A percentile compares a stretch with the other conserved stretches of the same genome.
These are phyloP conservation scores for Puccinia polysora DNA, from an alignment of 1,284 basidiomycete genomes.

Conservation along the genomic window DNA sequence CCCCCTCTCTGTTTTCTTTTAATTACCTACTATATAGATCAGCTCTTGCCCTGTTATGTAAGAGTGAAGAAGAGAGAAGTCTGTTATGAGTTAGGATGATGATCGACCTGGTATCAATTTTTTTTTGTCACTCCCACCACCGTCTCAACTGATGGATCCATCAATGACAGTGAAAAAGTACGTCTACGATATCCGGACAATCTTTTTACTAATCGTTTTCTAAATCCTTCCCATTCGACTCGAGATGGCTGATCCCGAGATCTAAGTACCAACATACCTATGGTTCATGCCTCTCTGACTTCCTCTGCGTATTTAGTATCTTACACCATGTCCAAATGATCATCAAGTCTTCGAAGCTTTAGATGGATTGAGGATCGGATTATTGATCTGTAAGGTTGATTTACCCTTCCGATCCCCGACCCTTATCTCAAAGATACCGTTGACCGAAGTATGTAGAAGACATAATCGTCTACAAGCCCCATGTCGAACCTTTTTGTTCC, in stretches of 20 bases:
- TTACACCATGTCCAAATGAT: constrained; percentile 2
- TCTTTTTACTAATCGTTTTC: too few relatives aligned
- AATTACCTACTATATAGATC: too few relatives aligned
- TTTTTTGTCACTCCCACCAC: too few relatives aligned
- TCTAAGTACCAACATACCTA: not conserved
- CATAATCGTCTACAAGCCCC: too few relatives aligned
- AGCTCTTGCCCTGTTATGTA: too few relatives aligned
- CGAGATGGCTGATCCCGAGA: not conserved
- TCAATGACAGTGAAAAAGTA: not conserved
- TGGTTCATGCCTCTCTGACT: not conserved
- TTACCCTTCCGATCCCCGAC: not conserved
- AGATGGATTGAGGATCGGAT: not conserved
- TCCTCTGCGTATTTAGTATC: constrained; percentile 6
- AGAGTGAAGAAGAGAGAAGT: too few relatives aligned
- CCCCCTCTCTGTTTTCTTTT: not conserved
- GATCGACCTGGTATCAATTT: too few relatives aligned
- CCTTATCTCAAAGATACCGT: too few relatives aligned
- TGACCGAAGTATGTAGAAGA: too few relatives aligned
- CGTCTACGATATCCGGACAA: not conserved
- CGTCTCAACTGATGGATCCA: not conserved
- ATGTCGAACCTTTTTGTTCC: too few relatives aligned
- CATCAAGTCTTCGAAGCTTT: constrained; percentile 31
- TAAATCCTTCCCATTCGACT: not conserved
- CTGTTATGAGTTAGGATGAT: too few relatives aligned
- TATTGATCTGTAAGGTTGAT: constrained; percentile 21